These are phyloP conservation scores for Geosmithia putterillii DNA, from an alignment of 2,329 filamentous ascomycete genomes.

Conservation along the genomic window DNA sequence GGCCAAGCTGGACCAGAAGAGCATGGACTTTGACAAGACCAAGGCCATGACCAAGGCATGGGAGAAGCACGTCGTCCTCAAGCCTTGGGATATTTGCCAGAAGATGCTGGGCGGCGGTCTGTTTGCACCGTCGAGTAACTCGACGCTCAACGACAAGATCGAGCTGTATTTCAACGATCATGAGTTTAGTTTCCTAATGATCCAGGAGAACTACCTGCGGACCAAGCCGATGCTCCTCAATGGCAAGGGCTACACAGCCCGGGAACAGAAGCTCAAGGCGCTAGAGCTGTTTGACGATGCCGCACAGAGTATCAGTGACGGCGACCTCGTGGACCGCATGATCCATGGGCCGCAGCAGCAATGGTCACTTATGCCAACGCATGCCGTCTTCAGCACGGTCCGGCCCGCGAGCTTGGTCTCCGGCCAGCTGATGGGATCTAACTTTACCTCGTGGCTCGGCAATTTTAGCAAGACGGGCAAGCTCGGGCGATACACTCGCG, in stretches of 20 bases:
- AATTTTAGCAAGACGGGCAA: conserved; percentile 82
- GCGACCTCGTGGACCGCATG: conserved; percentile 92
- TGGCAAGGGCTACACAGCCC: conserved; percentile 41
- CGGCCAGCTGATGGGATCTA: conserved; percentile 61
- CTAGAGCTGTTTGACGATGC: conserved; percentile 79
- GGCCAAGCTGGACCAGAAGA: conserved; percentile 72
- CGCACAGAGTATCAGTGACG: conserved; percentile 92
- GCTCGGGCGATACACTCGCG: conserved; percentile 71
- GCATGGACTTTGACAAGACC: conserved; percentile 72
- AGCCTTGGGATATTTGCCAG: conserved; percentile 94
- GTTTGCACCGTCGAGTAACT: conserved; percentile 71
- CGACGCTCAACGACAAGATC: conserved; percentile 92
- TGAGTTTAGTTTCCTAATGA: conserved; percentile 93
- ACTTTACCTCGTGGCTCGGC: conserved; percentile 86
- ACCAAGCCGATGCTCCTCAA: conserved; percentile 60
- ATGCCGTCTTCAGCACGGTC: conserved; percentile 92
- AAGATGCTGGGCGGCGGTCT: conserved; percentile 84
- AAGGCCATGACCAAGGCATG: conserved; percentile 95
- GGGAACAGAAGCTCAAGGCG: conserved; percentile 65
- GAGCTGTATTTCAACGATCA: conserved; percentile 99
- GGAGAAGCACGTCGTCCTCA: conserved; percentile 95
- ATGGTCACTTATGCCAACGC: conserved; percentile 95
- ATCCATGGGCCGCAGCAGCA: conserved; percentile 97
- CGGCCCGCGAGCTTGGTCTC: conserved; percentile 78
- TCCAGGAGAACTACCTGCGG: conserved; percentile 93